These are phyloP conservation scores for Ramaria rubella DNA, from an alignment of 768 basidiomycete genomes.

Conservation along the genomic window DNA sequence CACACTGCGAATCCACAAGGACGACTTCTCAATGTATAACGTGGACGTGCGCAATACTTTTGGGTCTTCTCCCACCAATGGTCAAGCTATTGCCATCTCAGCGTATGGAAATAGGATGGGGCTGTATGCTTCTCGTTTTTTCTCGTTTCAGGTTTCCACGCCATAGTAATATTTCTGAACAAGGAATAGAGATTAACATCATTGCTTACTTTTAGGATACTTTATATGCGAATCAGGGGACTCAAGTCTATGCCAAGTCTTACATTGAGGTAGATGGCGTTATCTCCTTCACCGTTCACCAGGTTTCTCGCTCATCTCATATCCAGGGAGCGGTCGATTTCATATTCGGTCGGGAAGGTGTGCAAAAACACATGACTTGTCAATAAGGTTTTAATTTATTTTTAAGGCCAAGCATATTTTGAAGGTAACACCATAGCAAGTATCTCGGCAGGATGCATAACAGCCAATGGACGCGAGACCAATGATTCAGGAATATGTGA, in stretches of 20 bases:
- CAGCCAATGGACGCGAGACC: slow-evolving; percentile 42
- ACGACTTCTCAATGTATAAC: slow-evolving; percentile 13
- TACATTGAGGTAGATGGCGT: slow-evolving; percentile 39
- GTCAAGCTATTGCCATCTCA: slow-evolving; percentile 47
- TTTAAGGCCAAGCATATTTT: slow-evolving; percentile 35
- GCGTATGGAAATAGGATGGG: slow-evolving; percentile 38
- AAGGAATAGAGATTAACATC: slow-evolving; percentile 25
- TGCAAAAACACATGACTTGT: not conserved
- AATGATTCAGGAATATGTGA: slow-evolving; percentile 41
- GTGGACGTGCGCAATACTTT: slow-evolving; percentile 19
- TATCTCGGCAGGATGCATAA: slow-evolving; percentile 38
- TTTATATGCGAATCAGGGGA: slow-evolving; percentile 38
- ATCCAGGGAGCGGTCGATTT: slow-evolving; percentile 43
- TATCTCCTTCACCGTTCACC: not conserved
- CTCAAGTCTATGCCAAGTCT: slow-evolving; percentile 37
- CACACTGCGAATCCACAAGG: slow-evolving; percentile 12
- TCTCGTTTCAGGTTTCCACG: slow-evolving; percentile 15
- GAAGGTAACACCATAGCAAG: slow-evolving; percentile 44
- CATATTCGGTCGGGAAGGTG: slow-evolving; percentile 38
- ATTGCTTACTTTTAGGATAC: slow-evolving; percentile 48
- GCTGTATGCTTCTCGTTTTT: slow-evolving; percentile 16
- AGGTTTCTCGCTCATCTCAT: not conserved
- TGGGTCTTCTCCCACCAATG: slow-evolving; percentile 34
- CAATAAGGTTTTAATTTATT: not conserved
- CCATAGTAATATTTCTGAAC: not conserved